Percentiles rank a stretch among this genome's conserved stretches.
These are phyloP conservation scores for Kazachstania kunashirensis DNA, from an alignment of 805 yeast species.

Conservation along the genomic window DNA sequence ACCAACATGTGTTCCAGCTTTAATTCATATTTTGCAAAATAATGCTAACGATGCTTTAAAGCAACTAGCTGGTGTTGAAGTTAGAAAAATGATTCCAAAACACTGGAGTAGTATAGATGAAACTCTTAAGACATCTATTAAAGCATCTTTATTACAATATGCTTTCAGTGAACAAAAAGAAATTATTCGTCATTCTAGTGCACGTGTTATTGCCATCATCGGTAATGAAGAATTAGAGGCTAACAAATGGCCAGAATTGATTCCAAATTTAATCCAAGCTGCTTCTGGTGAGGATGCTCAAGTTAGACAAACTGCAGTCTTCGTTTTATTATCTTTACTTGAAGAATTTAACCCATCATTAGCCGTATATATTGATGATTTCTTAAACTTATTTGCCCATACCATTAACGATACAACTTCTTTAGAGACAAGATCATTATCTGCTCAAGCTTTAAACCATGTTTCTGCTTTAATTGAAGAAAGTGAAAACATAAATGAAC, in stretches of 20 bases:
- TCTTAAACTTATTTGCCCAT: slow-evolving; percentile 58
- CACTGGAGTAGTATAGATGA: slow-evolving; percentile 52
- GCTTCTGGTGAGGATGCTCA: slow-evolving; percentile 47
- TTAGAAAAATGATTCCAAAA: slow-evolving; percentile 66
- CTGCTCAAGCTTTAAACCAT: slow-evolving; percentile 66
- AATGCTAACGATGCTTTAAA: slow-evolving; percentile 62
- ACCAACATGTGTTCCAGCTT: slow-evolving; percentile 66
- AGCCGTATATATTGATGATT: slow-evolving; percentile 49
- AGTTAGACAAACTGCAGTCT: slow-evolving; percentile 74
- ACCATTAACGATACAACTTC: slow-evolving; percentile 60
- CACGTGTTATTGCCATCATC: slow-evolving; percentile 82
- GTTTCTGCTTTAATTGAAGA: slow-evolving; percentile 62
- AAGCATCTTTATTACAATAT: slow-evolving; percentile 55
- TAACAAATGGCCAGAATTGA: slow-evolving; percentile 64
- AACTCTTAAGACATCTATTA: slow-evolving; percentile 47
- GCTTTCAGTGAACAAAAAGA: slow-evolving; percentile 57
- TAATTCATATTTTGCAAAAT: slow-evolving; percentile 70
- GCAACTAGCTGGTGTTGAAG: slow-evolving; percentile 94
- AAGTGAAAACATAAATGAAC: slow-evolving; percentile 38
- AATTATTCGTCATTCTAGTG: slow-evolving; percentile 75
- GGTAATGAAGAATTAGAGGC: slow-evolving; percentile 66
- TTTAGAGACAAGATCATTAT: slow-evolving; percentile 66
- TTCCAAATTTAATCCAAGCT: slow-evolving; percentile 60
- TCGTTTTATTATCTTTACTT: slow-evolving; percentile 63
- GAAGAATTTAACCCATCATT: slow-evolving; percentile 60